A percentile compares a stretch with the other conserved stretches of the same genome.
Evolutionary conservation across 495 filamentous ascomycete genomes (phyloP).

Genomic region (Penicillium parvum): DNA sequence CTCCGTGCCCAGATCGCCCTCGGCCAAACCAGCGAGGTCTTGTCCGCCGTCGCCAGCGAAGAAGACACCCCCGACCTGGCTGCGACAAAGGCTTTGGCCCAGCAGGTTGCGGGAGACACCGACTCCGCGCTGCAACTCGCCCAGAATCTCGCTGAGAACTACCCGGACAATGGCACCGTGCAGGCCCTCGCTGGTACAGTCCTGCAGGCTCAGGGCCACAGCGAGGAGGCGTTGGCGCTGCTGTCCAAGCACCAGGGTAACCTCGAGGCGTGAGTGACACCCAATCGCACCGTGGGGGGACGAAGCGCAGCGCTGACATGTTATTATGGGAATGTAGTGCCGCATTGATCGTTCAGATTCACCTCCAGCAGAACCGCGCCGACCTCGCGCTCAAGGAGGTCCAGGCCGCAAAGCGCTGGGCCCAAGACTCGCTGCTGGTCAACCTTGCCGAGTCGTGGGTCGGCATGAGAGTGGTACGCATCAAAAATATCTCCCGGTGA

Average conservation of each 20-base stretch:
- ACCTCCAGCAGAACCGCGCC: conserved; percentile 82
- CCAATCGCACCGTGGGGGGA: conserved; percentile 2
- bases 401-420: conserved; percentile 84
- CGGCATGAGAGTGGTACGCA: conserved; percentile 75
- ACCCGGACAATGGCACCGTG: conserved; percentile 72
- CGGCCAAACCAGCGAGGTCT: conserved; percentile 67
- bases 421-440: conserved; percentile 88
- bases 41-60: conserved; percentile 61
- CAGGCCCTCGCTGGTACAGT: conserved; percentile 77
- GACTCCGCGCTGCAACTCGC: conserved; percentile 57
- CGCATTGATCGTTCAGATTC: conserved; percentile 80
- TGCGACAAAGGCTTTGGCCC: conserved; percentile 74
- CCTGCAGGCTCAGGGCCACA: conserved; percentile 67
- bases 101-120: conserved; percentile 54
- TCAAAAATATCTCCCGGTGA: not conserved
- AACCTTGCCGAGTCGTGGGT: conserved; percentile 97
- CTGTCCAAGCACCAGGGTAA: conserved; percentile 77
- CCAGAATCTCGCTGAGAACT: conserved; percentile 59
- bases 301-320: conserved; percentile 2
- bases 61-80: conserved; percentile 65
- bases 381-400: conserved; percentile 91
- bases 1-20: conserved; percentile 79
- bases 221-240: conserved; percentile 76
- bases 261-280: conserved; percentile 67
- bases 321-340: conserved; percentile 39